A percentile compares a stretch with the other conserved stretches of the same genome.
phyloP scores from a whole-genome alignment of 257 asterid species.

The Orobanche coerulescens region DNA sequence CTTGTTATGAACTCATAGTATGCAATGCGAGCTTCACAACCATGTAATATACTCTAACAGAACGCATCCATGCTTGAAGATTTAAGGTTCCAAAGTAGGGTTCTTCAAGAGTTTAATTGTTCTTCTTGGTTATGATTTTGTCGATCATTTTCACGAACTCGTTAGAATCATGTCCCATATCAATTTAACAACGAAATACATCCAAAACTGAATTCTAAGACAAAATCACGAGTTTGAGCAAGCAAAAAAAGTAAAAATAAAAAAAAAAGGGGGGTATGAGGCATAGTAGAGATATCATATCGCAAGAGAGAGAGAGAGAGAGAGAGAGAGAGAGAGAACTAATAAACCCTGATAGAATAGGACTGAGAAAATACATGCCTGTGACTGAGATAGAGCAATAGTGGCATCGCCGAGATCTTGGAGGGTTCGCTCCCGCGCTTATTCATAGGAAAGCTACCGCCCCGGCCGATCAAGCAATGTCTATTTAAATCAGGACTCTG shows the following conservation, averaged over 20 bases:
- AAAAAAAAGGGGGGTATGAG: conserved; percentile 4
- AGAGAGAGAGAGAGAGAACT: background rate
- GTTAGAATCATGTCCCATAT: background rate
- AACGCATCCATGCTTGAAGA: no score
- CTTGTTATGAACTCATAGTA: no score
- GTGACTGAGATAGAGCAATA: conserved; percentile 35
- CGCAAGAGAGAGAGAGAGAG: background rate
- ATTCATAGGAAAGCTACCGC: conserved; percentile 40
- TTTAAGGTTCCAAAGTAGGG: no score
- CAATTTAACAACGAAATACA: conserved; percentile 14
- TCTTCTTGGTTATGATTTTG: no score
- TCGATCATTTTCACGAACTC: no score
- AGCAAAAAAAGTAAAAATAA: background rate
- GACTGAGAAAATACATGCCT: conserved; percentile 35
- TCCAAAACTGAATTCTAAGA: background rate
- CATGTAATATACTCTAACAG: no score
- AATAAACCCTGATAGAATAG: conserved; percentile 37
- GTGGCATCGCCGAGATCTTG: conserved; percentile 50
- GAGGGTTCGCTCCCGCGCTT: conserved; percentile 44
- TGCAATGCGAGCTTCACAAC: no score
- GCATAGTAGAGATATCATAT: no score
- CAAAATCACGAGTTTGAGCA: background rate
- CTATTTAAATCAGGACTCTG: conserved; percentile 16
- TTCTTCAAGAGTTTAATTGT: no score
- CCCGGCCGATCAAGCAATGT: conserved; percentile 43